Conservation (phyloP, 768 basidiomycete species). For the Mycena kentingensis region DNA sequence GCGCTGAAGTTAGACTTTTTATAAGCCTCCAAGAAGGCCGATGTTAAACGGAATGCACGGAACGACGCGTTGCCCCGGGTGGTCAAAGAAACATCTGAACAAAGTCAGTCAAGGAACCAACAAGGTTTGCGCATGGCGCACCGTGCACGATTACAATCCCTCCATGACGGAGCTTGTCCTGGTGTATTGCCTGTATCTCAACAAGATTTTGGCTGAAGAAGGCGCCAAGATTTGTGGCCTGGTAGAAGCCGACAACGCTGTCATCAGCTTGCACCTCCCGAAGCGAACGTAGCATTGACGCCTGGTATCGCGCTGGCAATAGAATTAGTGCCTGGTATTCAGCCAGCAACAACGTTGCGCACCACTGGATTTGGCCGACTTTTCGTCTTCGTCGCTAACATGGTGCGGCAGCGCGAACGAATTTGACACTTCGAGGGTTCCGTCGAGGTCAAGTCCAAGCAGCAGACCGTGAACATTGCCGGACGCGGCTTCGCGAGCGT, state of each 20-base stretch:
- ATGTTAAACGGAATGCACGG: slow-evolving; percentile 84
- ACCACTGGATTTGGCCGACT: slow-evolving; percentile 77
- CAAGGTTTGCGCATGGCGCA: slow-evolving; percentile 32
- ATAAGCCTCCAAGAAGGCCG: slow-evolving; percentile 78
- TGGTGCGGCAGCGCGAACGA: slow-evolving; percentile 83
- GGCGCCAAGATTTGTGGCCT: slow-evolving; percentile 82
- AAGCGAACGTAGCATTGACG: slow-evolving; percentile 81
- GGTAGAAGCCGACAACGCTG: slow-evolving; percentile 92
- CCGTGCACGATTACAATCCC: slow-evolving; percentile 87
- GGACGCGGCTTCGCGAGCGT: slow-evolving; percentile 76
- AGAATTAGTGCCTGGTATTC: slow-evolving; percentile 7
- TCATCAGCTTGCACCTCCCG: slow-evolving; percentile 92
- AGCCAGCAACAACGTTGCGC: slow-evolving; percentile 29
- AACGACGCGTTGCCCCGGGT: slow-evolving; percentile 84
- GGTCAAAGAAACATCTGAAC: slow-evolving; percentile 72
- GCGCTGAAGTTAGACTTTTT: slow-evolving; percentile 84
- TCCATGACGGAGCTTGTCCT: slow-evolving; percentile 82
- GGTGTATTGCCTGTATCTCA: slow-evolving; percentile 83
- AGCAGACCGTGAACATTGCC: slow-evolving; percentile 82
- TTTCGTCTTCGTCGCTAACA: slow-evolving; percentile 76
- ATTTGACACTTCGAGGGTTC: slow-evolving; percentile 87
- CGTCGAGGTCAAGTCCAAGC: slow-evolving; percentile 90
- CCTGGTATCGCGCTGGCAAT: slow-evolving; percentile 72
- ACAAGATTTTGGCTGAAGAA: slow-evolving; percentile 82
- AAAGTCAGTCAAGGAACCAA: slow-evolving; percentile 19